Percentiles rank a stretch among this genome's conserved stretches.
These are phyloP conservation scores for Capsaspora owczarzaki DNA, from an alignment of 78 protist species.

Conservation along the genomic window DNA sequence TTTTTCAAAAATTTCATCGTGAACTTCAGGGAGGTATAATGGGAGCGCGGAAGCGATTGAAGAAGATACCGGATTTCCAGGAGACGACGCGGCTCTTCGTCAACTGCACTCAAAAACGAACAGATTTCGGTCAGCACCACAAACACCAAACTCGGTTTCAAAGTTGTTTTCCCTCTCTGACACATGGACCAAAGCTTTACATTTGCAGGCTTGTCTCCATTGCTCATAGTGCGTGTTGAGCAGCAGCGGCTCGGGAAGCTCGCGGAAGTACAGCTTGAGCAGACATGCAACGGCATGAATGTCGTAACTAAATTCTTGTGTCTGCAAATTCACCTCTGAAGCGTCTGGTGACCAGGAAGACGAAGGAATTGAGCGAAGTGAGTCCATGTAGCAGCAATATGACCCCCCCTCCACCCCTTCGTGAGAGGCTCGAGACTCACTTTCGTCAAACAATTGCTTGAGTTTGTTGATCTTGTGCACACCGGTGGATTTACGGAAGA, in stretches of 20 bases:
- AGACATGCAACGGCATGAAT: not conserved
- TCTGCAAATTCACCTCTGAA: not conserved
- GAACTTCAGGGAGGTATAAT: not conserved
- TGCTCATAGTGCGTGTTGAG: not conserved
- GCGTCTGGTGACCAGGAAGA: not conserved
- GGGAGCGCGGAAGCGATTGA: not conserved
- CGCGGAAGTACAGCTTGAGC: slow-evolving; percentile 12
- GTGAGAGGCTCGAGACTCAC: not conserved
- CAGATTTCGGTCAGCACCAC: too few relatives aligned
- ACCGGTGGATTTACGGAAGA: not conserved
- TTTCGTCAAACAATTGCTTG: not conserved
- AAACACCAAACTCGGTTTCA: too few relatives aligned
- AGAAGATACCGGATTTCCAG: not conserved
- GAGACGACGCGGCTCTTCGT: not conserved
- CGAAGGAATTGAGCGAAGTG: not conserved
- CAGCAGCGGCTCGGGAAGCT: slow-evolving; percentile 7
- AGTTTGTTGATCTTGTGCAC: not conserved
- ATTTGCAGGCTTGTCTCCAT: too few relatives aligned
- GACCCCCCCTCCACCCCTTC: not conserved
- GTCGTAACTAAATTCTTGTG: not conserved
- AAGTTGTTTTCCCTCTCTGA: too few relatives aligned
- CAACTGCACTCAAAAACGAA: not conserved
- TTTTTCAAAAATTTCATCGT: not conserved
- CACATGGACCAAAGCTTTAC: too few relatives aligned
- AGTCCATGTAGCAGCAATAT: not conserved